Evolutionary conservation across 352 stramenopile species (phyloP).

Genomic region (Elongisporangium prolatum): DNA sequence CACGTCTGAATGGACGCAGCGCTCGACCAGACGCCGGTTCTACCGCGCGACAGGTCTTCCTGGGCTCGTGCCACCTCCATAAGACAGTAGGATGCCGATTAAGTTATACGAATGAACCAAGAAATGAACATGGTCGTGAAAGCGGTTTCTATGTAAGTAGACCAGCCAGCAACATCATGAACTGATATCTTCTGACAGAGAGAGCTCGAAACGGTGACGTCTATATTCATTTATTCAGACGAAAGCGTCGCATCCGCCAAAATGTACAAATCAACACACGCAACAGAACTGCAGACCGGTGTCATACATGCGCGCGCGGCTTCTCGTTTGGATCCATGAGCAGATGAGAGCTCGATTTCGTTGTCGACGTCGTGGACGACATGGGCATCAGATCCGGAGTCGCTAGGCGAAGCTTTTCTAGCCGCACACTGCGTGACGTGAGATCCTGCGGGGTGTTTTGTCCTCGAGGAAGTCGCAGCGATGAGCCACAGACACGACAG

Average conservation of each 20-base stretch:
- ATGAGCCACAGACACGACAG: conserved; percentile 60
- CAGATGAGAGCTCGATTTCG: conserved; percentile 46
- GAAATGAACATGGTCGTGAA: not conserved
- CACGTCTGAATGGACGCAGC: not conserved
- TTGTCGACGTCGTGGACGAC: conserved; percentile 56
- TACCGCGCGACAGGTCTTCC: conserved; percentile 1
- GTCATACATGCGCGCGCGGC: not conserved
- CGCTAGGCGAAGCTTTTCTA: conserved; percentile 52
- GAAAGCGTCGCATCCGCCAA: not conserved
- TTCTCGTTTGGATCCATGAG: conserved; percentile 15
- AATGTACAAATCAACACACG: not conserved
- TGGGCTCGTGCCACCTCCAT: conserved; percentile 2
- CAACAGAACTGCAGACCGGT: not conserved
- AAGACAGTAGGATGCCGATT: not conserved
- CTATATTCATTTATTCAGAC: not conserved
- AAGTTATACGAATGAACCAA: not conserved
- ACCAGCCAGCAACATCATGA: not conserved
- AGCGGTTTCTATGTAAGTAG: not conserved
- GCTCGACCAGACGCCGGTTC: conserved; percentile 5
- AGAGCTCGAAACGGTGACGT: not conserved
- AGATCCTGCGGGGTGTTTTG: conserved; percentile 56
- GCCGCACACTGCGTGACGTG: conserved; percentile 27
- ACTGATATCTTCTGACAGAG: not conserved
- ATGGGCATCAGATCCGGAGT: conserved; percentile 23
- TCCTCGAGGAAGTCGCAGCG: conserved; percentile 44